Percentiles rank a stretch among this genome's conserved stretches.
phyloP scores from a whole-genome alignment of 106 monocot species.

The Platanthera guangdongensis region DNA sequence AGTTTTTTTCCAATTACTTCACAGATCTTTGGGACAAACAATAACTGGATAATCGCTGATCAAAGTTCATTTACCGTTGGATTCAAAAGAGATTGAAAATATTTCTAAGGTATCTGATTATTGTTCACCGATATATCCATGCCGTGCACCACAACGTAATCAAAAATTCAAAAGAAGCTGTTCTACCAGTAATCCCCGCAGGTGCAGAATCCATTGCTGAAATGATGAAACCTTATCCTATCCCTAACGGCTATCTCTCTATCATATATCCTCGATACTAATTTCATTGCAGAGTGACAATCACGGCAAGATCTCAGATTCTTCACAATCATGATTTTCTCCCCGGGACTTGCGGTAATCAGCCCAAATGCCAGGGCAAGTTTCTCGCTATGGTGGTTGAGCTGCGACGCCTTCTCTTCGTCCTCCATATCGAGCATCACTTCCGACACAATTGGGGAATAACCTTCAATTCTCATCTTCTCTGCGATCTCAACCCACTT shows the following conservation, averaged over 20 bases:
- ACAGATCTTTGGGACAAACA: neutral
- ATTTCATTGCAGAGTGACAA: constrained; percentile 47
- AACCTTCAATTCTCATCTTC: constrained; percentile 27
- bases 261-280: constrained; percentile 24
- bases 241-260: constrained; percentile 48
- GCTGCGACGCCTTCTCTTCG: constrained; percentile 27
- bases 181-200: constrained; percentile 42
- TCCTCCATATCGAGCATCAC: constrained; percentile 44
- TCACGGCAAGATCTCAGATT: constrained; percentile 49
- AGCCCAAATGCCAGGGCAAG: constrained; percentile 49
- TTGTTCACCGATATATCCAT: too few species aligned
- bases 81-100: neutral
- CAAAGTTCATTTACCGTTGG: neutral
- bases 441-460: constrained; percentile 20
- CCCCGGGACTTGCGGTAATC: constrained; percentile 29
- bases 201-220: constrained; percentile 38
- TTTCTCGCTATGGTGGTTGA: constrained; percentile 50
- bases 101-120: too few species aligned
- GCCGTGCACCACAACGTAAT: neutral
- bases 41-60: neutral
- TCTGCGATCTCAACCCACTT: constrained; percentile 30
- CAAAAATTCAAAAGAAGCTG: neutral
- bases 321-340: constrained; percentile 49
- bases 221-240: constrained; percentile 46
- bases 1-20: neutral